Conservation (phyloP, 345 rosid species). For the Rubroshorea leprosula region DNA sequence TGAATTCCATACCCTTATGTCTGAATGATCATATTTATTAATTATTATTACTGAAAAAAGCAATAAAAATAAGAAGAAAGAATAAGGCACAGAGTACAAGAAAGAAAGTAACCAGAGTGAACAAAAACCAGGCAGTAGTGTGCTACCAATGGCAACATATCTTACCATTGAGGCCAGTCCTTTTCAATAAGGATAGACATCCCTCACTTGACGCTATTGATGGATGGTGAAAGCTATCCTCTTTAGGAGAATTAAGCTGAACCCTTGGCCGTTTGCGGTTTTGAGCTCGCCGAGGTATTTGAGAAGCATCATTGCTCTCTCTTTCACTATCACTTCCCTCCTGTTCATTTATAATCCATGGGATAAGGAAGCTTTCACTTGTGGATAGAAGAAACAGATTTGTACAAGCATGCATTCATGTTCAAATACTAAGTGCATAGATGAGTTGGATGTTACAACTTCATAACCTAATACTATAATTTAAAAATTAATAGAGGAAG, state of each 20-base stretch:
- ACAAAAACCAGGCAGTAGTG: slow-evolving; percentile 9
- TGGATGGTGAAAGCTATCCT: slow-evolving; percentile 35
- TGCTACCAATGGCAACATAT: slow-evolving; percentile 7
- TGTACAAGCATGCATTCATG: too few species aligned
- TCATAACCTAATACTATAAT: too few species aligned
- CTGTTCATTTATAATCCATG: slow-evolving; percentile 32
- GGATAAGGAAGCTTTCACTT: too few species aligned
- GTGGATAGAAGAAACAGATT: too few species aligned
- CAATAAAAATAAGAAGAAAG: too few species aligned
- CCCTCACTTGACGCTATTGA: slow-evolving; percentile 50
- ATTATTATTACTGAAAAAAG: too few species aligned
- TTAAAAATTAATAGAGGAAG: too few species aligned
- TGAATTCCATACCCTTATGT: too few species aligned
- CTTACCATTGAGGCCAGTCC: slow-evolving; percentile 56
- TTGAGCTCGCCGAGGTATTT: slow-evolving; percentile 33
- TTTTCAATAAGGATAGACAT: slow-evolving; percentile 75
- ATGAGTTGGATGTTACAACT: too few species aligned
- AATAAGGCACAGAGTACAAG: neutral
- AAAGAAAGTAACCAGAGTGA: neutral
- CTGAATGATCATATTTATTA: too few species aligned
- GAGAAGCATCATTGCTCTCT: slow-evolving; percentile 55
- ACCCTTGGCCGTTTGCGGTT: slow-evolving; percentile 60
- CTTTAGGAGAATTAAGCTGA: slow-evolving; percentile 44
- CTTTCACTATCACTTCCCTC: slow-evolving; percentile 77
- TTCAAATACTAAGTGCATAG: too few species aligned